phyloP scores from a whole-genome alignment of 345 rosid species.

The Rhodomyrtus tomentosa region DNA sequence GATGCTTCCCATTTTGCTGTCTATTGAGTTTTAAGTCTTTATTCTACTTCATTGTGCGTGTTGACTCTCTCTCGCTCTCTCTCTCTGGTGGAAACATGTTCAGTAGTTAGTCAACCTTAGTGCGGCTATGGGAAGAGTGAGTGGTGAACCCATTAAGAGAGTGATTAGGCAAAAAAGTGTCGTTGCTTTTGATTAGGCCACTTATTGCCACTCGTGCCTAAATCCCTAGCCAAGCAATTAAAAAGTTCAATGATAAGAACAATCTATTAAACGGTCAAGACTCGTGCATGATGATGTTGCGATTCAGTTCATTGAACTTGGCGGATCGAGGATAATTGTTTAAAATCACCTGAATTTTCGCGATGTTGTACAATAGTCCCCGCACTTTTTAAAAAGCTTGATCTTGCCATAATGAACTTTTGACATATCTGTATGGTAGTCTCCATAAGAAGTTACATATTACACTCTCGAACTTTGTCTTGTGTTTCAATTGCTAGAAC shows the following conservation, averaged over 20 bases:
- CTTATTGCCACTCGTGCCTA: background rate
- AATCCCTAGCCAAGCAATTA: background rate
- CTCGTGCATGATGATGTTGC: background rate
- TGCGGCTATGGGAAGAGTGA: background rate
- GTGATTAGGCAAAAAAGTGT: background rate
- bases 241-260: background rate
- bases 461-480: background rate
- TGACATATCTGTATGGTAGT: background rate
- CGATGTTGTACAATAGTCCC: background rate
- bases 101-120: background rate
- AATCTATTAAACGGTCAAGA: background rate
- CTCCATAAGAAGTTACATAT: background rate
- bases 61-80: background rate
- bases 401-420: background rate
- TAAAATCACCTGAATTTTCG: background rate
- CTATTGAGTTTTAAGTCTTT: background rate
- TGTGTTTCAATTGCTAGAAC: background rate
- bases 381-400: background rate
- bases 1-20: background rate
- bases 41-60: background rate
- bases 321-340: background rate
- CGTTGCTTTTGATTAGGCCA: background rate
- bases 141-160: background rate
- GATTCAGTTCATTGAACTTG: background rate
- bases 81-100: background rate